These are phyloP conservation scores for Barnettozyma wickerhamii DNA, from an alignment of 805 yeast species.

Conservation along the genomic window DNA sequence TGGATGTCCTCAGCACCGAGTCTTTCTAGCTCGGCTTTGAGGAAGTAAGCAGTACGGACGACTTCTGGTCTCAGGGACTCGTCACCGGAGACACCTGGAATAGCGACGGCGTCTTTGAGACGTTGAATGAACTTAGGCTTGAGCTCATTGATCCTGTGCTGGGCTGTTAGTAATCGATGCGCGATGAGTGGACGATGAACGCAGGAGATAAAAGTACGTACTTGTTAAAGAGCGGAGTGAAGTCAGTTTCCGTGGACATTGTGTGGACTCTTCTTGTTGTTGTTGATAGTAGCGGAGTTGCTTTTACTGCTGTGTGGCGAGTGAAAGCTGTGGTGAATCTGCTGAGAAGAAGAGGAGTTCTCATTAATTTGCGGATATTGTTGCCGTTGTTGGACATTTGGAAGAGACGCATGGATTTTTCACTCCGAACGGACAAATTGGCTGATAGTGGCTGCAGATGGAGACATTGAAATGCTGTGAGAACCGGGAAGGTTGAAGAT, in stretches of 20 bases:
- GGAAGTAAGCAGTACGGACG: slow-evolving; percentile 82
- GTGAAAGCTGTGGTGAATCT: background rate
- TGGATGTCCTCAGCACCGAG: slow-evolving; percentile 84
- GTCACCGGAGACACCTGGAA: slow-evolving; percentile 93
- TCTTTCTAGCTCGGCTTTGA: slow-evolving; percentile 58
- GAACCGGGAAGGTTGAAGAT: no score
- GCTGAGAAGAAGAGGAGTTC: background rate
- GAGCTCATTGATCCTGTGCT: slow-evolving; percentile 60
- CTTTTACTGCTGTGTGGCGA: no score
- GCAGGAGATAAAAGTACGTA: slow-evolving; percentile 1
- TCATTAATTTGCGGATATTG: background rate
- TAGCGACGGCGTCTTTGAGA: slow-evolving; percentile 80
- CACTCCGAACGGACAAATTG: no score
- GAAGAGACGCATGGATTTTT: no score
- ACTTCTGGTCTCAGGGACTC: slow-evolving; percentile 86
- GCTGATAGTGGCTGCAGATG: no score
- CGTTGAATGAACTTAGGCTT: slow-evolving; percentile 71
- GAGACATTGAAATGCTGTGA: no score
- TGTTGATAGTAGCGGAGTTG: no score
- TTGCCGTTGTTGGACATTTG: background rate
- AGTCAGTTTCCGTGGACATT: slow-evolving; percentile 11
- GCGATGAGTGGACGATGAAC: no score
- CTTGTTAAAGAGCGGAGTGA: slow-evolving; percentile 15
- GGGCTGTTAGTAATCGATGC: slow-evolving; percentile 26
- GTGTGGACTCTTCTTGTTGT: no score